phyloP scores from a whole-genome alignment of 345 rosid genomes.

The Noccaea caerulescens region DNA sequence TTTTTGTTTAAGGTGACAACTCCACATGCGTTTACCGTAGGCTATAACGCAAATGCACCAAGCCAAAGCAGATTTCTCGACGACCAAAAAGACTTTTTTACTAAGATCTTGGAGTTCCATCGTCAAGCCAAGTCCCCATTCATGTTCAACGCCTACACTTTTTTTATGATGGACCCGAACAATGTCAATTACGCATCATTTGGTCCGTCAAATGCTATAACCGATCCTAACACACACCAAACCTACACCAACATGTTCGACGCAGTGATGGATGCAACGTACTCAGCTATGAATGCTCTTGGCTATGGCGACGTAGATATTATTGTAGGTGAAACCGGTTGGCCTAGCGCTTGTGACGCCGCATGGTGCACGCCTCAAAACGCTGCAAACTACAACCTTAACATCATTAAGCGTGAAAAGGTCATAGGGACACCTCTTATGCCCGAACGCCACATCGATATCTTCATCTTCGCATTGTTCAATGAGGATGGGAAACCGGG shows the following conservation, averaged over 20 bases:
- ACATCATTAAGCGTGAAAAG: conserved; percentile 25
- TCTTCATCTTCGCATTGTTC: conserved; percentile 73
- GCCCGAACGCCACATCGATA: conserved; percentile 56
- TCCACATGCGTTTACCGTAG: conserved; percentile 26
- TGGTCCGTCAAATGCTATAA: conserved; percentile 14
- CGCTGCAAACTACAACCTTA: conserved; percentile 17
- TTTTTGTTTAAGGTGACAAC: conserved; percentile 26
- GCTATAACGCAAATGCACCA: conserved; percentile 17
- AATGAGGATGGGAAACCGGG: conserved; percentile 77
- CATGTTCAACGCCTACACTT: conserved; percentile 34
- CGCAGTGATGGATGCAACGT: conserved; percentile 29
- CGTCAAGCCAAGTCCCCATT: conserved; percentile 32
- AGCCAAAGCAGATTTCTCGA: conserved; percentile 20
- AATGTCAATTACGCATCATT: conserved; percentile 26
- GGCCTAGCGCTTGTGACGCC: conserved; percentile 36
- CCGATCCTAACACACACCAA: conserved; percentile 4
- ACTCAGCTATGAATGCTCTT: conserved; percentile 27
- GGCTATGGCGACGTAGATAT: conserved; percentile 35
- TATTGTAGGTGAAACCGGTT: conserved; percentile 33
- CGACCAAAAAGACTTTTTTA: conserved; percentile 11
- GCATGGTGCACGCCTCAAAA: conserved; percentile 28
- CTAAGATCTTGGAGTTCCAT: conserved; percentile 29
- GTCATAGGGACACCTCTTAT: conserved; percentile 34
- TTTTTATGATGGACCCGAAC: conserved; percentile 9
- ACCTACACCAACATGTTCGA: conserved; percentile 33